phyloP scores from a whole-genome alignment of 202 grass and related monocot species.

The Elaeis oleifera region DNA sequence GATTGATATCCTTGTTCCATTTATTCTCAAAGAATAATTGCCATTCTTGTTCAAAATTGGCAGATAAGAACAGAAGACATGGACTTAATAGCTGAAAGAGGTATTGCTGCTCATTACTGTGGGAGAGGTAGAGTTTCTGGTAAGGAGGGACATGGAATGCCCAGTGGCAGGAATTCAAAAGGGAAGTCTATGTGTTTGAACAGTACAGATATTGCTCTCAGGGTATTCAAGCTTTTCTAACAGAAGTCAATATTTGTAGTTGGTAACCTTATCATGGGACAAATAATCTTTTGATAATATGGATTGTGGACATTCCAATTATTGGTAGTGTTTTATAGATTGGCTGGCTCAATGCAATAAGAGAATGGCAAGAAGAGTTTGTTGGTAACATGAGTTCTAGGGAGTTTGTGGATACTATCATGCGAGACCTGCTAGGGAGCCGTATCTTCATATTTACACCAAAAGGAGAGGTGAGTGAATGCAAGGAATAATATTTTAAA shows the following conservation, averaged over 20 bases:
- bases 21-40: slow-evolving; percentile 8
- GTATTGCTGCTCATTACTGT: slow-evolving; percentile 92
- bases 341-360: slow-evolving; percentile 98
- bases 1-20: neutral
- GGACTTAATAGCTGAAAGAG: slow-evolving; percentile 99
- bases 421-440: slow-evolving; percentile 85
- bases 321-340: slow-evolving; percentile 44
- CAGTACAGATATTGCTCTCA: slow-evolving; percentile 72
- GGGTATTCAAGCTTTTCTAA: slow-evolving; percentile 45
- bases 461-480: slow-evolving; percentile 72
- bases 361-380: slow-evolving; percentile 99
- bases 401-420: slow-evolving; percentile 95
- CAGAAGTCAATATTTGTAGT: neutral
- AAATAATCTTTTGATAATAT: slow-evolving; percentile 3
- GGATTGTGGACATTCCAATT: neutral
- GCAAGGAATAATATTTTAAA: slow-evolving; percentile 8
- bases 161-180: slow-evolving; percentile 57
- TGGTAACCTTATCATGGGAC: neutral
- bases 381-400: slow-evolving; percentile 98
- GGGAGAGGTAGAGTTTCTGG: slow-evolving; percentile 62
- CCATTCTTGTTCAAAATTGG: slow-evolving; percentile 8
- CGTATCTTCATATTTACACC: slow-evolving; percentile 97
- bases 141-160: slow-evolving; percentile 47
- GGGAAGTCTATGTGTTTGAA: slow-evolving; percentile 76
- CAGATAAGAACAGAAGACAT: slow-evolving; percentile 99